Evolutionary conservation across 305 asterid species (phyloP).

Genomic region (Plantago lanceolata): DNA sequence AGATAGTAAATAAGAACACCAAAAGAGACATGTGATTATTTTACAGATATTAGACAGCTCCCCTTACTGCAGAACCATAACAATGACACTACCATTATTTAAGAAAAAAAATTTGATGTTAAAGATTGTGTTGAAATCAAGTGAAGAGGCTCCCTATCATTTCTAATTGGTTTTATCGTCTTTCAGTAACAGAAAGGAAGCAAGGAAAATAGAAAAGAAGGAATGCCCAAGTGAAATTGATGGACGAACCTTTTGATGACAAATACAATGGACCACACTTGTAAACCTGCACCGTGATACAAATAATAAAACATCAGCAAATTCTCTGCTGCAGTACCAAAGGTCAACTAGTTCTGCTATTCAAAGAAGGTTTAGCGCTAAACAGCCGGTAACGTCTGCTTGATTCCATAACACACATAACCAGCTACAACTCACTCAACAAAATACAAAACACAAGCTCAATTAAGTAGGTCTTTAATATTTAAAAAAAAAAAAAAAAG

Average conservation of each 20-base stretch:
- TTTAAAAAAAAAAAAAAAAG: conserved; percentile 1
- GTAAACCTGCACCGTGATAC: conserved; percentile 68
- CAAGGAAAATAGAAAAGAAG: conserved; percentile 2
- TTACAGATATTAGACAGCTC: neutral
- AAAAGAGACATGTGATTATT: neutral
- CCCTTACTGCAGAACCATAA: neutral
- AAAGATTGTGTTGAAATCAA: neutral
- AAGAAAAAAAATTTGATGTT: neutral
- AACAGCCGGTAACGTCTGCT: neutral
- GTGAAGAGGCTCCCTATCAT: neutral
- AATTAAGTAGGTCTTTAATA: conserved; percentile 9
- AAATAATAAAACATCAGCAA: conserved; percentile 26
- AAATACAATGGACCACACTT: conserved; percentile 87
- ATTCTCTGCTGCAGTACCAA: conserved; percentile 7
- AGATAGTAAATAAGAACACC: neutral
- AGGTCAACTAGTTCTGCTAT: neutral
- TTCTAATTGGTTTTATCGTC: neutral
- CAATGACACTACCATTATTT: neutral
- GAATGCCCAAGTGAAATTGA: conserved; percentile 25
- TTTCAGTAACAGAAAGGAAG: neutral
- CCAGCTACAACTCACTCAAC: neutral
- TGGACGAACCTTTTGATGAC: conserved; percentile 82
- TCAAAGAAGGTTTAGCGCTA: neutral
- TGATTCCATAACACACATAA: neutral
- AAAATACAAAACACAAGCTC: neutral